phyloP scores from a whole-genome alignment of 2,329 filamentous ascomycete species.

The Zasmidium citrigriseum region DNA sequence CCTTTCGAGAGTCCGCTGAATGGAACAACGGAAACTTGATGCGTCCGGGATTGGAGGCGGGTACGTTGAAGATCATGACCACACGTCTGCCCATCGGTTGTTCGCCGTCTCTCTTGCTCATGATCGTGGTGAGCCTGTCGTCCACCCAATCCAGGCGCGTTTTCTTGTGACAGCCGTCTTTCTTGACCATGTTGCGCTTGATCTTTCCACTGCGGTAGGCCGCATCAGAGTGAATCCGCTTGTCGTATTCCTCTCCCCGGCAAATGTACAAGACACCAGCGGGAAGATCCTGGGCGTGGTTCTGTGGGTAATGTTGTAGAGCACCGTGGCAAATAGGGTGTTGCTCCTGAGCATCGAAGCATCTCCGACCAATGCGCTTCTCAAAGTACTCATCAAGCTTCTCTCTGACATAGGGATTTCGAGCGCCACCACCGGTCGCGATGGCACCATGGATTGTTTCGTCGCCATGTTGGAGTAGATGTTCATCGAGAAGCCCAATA shows the following conservation, averaged over 20 bases:
- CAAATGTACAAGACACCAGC: not conserved
- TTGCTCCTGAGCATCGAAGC: not conserved
- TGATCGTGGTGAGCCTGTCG: not conserved
- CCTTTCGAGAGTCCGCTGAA: not conserved
- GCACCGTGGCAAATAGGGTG: not conserved
- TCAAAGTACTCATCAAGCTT: not conserved
- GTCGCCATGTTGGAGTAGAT: not conserved
- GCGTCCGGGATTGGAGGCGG: not conserved
- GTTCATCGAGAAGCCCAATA: not conserved
- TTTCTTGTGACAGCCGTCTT: not conserved
- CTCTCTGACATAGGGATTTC: not conserved
- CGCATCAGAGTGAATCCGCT: not conserved
- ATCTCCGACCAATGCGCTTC: not conserved
- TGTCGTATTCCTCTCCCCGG: not conserved
- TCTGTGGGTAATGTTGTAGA: not conserved
- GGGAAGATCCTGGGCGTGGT: not conserved
- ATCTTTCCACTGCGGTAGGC: not conserved
- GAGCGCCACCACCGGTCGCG: not conserved
- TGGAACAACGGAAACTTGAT: not conserved
- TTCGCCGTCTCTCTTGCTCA: not conserved
- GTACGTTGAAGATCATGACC: not conserved
- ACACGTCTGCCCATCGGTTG: not conserved
- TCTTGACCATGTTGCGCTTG: not conserved
- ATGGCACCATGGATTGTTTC: not conserved
- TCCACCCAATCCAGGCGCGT: not conserved